Evolutionary conservation across 2,329 filamentous ascomycete species (phyloP), one percentile per base, ranked within the genome.

Genomic region (Colletotrichum lini): DNA sequence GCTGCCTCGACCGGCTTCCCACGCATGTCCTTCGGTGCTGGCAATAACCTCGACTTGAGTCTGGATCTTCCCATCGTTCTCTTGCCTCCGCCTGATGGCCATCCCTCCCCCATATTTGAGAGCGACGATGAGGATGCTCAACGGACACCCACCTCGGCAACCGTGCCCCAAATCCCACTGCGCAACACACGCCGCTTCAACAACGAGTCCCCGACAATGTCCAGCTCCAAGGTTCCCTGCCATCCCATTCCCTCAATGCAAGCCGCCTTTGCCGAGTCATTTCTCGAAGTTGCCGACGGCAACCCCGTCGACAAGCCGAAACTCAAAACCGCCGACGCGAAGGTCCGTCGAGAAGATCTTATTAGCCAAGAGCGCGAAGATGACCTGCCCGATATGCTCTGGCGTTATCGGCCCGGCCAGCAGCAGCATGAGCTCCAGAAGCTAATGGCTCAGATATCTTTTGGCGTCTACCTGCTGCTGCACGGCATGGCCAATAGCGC

Each of bases 371-470:
- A 87, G 47, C 87, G 91, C 70, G 91, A 91, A 71, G 92, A 93
- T 69, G 89, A 91, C 16, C 89, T 94, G 15, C 93, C 94, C 79
- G 91, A 90, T 63, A 89, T 91, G 59, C 83, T 89, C 78, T 98
- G 95, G 94, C 90, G 92, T 69, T 91, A 93, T 79, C 90, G 91
- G 64, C 88, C 91, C 0, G 91, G 90, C 53, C 94, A 96, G 79
- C 89, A 90, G 77, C 92, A 94, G 78, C 96, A 98, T 79, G 94
- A 97, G 73, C 85, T 98, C 71, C 92, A 92, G 85, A 98, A 98
- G 83, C 89, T 98, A 59, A 89, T 97, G 78, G 92, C 96, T 18
- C 96, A 98, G 81, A 95, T 98, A 75, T 92, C 94, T 1, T 98
- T 98, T 80, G 96, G 96, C 23, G 92, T 98, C 47, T 95, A 98